These are phyloP conservation scores for Circinella umbellata DNA, from an alignment of 371 early-diverging fungal species.

Conservation along the genomic window DNA sequence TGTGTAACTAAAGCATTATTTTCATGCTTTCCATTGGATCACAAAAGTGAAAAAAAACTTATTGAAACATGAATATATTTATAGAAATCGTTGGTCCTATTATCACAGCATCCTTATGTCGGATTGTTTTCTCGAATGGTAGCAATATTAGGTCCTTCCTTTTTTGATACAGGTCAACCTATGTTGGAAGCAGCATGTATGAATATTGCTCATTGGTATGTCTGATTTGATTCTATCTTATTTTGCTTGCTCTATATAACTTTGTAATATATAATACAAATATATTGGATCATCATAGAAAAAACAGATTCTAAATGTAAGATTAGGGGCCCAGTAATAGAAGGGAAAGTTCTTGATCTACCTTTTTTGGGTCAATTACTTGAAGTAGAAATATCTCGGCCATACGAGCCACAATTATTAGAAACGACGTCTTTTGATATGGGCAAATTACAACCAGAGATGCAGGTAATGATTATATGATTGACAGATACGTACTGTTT, in stretches of 20 bases:
- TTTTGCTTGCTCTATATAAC: neutral
- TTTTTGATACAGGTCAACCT: constrained; percentile 78
- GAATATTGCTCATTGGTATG: constrained; percentile 82
- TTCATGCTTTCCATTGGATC: neutral
- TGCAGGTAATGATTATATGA: constrained; percentile 44
- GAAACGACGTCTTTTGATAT: constrained; percentile 79
- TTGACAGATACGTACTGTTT: neutral
- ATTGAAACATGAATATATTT: neutral
- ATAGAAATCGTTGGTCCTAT: constrained; percentile 84
- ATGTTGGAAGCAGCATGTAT: constrained; percentile 84
- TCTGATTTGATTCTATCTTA: neutral
- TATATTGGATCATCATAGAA: no score
- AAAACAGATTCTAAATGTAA: no score
- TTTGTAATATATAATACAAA: neutral
- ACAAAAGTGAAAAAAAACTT: no score
- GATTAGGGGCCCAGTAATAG: constrained; percentile 28
- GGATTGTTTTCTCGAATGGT: constrained; percentile 86
- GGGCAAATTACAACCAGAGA: constrained; percentile 68
- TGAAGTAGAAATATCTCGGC: constrained; percentile 78
- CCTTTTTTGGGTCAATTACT: constrained; percentile 77
- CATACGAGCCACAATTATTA: constrained; percentile 78
- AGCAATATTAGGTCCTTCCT: constrained; percentile 76
- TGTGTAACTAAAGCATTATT: neutral
- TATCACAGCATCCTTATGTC: constrained; percentile 88
- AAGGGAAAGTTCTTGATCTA: constrained; percentile 58